Percentiles rank a stretch among this genome's conserved stretches.
These are phyloP conservation scores for Ustilago nuda DNA, from an alignment of 1,284 basidiomycete genomes.

Conservation along the genomic window DNA sequence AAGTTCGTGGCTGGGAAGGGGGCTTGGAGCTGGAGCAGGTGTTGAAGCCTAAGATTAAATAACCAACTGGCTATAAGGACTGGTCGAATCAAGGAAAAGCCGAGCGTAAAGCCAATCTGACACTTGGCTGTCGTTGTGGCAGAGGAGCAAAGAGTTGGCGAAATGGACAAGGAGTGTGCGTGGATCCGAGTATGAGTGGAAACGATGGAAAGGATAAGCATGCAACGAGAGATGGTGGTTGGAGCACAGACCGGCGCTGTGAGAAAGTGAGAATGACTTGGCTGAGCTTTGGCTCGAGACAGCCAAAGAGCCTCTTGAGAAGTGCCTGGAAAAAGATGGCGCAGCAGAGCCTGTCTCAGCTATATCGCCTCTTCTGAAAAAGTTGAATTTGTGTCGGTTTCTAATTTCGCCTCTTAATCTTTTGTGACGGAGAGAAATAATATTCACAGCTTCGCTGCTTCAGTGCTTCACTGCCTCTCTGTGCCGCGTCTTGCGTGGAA, in stretches of 20 bases:
- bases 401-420: not conserved
- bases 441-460: too few species aligned
- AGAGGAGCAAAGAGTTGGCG: not conserved
- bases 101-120: not conserved
- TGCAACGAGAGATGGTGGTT: not conserved
- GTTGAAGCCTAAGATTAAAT: not conserved
- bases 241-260: not conserved
- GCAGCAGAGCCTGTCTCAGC: not conserved
- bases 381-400: not conserved
- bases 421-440: too few species aligned
- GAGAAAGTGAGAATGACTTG: not conserved
- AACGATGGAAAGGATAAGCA: not conserved
- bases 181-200: not conserved
- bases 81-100: not conserved
- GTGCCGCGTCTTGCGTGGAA: constrained; percentile 6
- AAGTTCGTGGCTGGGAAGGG: not conserved
- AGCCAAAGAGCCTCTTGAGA: not conserved
- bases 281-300: not conserved
- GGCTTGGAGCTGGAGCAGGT: constrained; percentile 2
- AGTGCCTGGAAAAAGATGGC: not conserved
- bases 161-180: not conserved
- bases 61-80: not conserved
- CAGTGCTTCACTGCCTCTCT: not conserved
- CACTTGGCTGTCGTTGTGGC: not conserved
- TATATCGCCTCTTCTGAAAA: not conserved